Percentiles rank a stretch among this genome's conserved stretches.
Evolutionary conservation across 1,139 yeast species (phyloP).

Genomic region (Yamadazyma friedrichii): DNA sequence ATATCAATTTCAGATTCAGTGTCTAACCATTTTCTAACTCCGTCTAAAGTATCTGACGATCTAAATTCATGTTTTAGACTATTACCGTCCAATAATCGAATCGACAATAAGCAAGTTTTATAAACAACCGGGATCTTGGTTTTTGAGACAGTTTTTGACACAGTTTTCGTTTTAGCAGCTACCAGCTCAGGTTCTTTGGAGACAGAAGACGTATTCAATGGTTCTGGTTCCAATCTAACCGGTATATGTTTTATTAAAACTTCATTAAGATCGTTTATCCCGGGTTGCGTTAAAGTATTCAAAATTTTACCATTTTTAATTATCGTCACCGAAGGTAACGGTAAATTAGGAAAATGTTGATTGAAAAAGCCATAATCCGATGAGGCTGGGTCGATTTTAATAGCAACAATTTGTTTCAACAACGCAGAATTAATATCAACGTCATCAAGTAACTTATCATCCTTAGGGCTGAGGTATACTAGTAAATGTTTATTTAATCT

Average conservation of each 20-base stretch:
- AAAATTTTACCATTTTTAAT: neutral
- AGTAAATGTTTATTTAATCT: slow-evolving; percentile 36
- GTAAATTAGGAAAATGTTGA: slow-evolving; percentile 47
- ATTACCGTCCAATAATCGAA: slow-evolving; percentile 56
- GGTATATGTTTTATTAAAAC: neutral
- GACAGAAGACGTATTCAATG: no score
- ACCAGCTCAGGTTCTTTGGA: neutral
- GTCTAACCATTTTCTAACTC: slow-evolving; percentile 63
- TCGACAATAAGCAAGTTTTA: slow-evolving; percentile 40
- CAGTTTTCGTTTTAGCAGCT: neutral
- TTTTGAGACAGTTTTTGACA: neutral
- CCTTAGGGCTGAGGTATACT: slow-evolving; percentile 34
- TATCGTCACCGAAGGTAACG: slow-evolving; percentile 28
- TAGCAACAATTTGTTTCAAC: slow-evolving; percentile 23
- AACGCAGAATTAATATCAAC: slow-evolving; percentile 15
- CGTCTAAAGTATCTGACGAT: slow-evolving; percentile 41
- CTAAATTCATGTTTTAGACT: slow-evolving; percentile 45
- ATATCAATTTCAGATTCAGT: slow-evolving; percentile 41
- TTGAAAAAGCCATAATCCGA: slow-evolving; percentile 48
- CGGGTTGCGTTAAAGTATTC: neutral
- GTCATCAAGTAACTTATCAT: neutral
- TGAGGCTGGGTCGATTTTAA: slow-evolving; percentile 39
- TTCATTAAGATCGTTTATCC: neutral
- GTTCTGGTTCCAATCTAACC: neutral
- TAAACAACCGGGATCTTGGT: neutral